Percentiles rank a stretch among this genome's conserved stretches.
phyloP scores from a whole-genome alignment of 2,329 filamentous ascomycete genomes.

The Verticillium isaacii region DNA sequence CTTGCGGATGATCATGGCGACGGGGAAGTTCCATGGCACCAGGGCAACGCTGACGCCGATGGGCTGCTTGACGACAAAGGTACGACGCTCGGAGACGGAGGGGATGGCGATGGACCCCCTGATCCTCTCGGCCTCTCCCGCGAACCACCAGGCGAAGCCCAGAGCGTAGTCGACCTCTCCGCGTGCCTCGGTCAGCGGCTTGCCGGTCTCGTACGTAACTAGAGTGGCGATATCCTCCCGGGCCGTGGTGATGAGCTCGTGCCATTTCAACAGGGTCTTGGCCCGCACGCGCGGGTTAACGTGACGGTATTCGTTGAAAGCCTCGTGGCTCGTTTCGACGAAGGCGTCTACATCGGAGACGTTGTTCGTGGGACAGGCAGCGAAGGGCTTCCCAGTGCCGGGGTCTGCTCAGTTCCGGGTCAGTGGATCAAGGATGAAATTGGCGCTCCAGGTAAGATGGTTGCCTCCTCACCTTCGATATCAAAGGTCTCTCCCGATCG shows the following conservation, averaged over 20 bases:
- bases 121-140: conserved; percentile 41
- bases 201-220: conserved; percentile 48
- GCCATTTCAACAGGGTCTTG: conserved; percentile 29
- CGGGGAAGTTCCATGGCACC: conserved; percentile 54
- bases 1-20: conserved; percentile 44
- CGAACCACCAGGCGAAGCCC: conserved; percentile 53
- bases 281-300: conserved; percentile 29
- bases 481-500: not conserved
- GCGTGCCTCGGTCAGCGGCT: conserved; percentile 47
- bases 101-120: conserved; percentile 51
- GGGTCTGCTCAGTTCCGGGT: too few relatives aligned
- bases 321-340: conserved; percentile 27
- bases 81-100: not conserved
- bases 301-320: conserved; percentile 31
- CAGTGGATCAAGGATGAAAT: too few relatives aligned
- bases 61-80: conserved; percentile 19
- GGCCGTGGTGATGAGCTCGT: conserved; percentile 16
- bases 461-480: too few relatives aligned
- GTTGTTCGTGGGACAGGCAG: too few relatives aligned
- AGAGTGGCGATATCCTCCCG: conserved; percentile 31
- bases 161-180: conserved; percentile 52
- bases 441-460: too few relatives aligned
- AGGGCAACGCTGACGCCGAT: conserved; percentile 28
- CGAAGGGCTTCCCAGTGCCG: not conserved
- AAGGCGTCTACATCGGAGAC: conserved; percentile 28